phyloP scores from a whole-genome alignment of 1,284 basidiomycete genomes.

The Ustilago tritici region DNA sequence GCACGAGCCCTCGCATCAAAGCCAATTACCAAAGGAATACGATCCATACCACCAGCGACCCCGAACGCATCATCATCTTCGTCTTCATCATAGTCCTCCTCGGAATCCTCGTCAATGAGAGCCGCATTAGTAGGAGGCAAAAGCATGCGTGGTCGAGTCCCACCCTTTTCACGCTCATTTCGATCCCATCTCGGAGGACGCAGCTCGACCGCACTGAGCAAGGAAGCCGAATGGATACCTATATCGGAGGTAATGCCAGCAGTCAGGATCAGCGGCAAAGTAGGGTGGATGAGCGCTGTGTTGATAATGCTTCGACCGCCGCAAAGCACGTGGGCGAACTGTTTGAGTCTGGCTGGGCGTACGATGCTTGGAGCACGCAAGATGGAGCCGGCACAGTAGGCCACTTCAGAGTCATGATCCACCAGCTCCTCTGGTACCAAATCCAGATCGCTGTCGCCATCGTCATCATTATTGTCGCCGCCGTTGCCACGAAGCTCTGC shows the following conservation, averaged over 20 bases:
- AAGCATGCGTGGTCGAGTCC: background rate
- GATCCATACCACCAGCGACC: background rate
- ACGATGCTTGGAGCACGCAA: slow-evolving; percentile 22
- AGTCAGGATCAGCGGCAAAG: slow-evolving; percentile 32
- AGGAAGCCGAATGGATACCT: slow-evolving; percentile 24
- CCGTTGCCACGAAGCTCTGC: background rate
- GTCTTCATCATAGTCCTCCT: background rate
- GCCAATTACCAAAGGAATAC: background rate
- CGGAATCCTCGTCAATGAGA: background rate
- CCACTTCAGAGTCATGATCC: slow-evolving; percentile 25
- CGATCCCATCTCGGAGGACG: background rate
- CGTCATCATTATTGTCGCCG: background rate
- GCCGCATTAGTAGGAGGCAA: background rate
- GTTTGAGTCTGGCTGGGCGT: slow-evolving; percentile 23
- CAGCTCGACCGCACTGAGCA: slow-evolving; percentile 6
- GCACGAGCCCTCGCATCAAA: background rate
- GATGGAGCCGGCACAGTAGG: slow-evolving; percentile 25
- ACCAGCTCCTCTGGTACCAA: slow-evolving; percentile 9
- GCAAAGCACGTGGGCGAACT: slow-evolving; percentile 26
- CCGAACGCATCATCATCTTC: background rate
- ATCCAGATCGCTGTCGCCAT: slow-evolving; percentile 11
- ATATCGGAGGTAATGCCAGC: slow-evolving; percentile 28
- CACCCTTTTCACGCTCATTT: background rate
- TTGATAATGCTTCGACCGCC: slow-evolving; percentile 41
- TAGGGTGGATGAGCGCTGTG: slow-evolving; percentile 39